Conservation (phyloP, 73 alveolate genomes). For the Durusdinium trenchii region DNA sequence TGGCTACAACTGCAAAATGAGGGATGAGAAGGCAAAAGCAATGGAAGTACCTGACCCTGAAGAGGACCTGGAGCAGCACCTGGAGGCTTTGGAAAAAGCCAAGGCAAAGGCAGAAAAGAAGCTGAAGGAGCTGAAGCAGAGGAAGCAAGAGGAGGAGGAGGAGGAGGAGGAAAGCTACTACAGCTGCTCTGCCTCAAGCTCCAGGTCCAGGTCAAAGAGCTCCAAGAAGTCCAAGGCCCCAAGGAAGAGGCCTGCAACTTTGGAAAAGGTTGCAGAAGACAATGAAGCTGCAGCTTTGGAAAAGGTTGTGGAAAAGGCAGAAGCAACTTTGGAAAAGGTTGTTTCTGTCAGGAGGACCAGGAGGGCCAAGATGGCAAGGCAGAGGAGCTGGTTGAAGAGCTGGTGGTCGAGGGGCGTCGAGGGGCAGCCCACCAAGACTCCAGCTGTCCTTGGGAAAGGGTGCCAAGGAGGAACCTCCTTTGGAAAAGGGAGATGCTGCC, state of each 20-base stretch:
- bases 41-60: not conserved
- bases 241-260: not conserved
- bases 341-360: not conserved
- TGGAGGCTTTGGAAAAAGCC: not conserved
- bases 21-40: not conserved
- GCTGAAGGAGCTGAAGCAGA: not conserved
- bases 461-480: not conserved
- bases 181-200: not conserved
- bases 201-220: not conserved
- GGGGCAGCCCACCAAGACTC: not conserved
- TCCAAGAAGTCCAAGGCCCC: not conserved
- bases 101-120: not conserved
- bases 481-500: not conserved
- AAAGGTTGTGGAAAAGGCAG: not conserved
- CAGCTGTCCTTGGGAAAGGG: constrained; percentile 6
- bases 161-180: not conserved
- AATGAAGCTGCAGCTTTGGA: not conserved
- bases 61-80: not conserved
- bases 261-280: not conserved
- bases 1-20: not conserved
- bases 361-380: not conserved
- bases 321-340: not conserved
- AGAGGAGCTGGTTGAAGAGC: not conserved
- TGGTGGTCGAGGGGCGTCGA: not conserved
- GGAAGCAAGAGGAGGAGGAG: not conserved